phyloP scores from a whole-genome alignment of 1,139 yeast species.

The Hansenula lynferdii region DNA sequence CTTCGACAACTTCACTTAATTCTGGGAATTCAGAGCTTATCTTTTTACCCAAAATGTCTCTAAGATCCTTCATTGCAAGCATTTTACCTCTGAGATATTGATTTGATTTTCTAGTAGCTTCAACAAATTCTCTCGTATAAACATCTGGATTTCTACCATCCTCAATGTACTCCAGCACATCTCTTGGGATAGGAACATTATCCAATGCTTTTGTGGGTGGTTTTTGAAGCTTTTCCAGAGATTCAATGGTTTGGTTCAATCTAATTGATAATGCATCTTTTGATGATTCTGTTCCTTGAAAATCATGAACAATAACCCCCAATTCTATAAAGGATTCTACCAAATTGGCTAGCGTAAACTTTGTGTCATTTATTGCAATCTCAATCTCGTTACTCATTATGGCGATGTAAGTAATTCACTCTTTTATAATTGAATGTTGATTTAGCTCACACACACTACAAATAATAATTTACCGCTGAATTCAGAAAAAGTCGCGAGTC shows the following conservation, averaged over 20 bases:
- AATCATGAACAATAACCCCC: conserved; percentile 90
- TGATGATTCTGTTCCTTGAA: conserved; percentile 75
- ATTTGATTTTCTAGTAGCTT: conserved; percentile 82
- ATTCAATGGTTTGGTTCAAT: conserved; percentile 32
- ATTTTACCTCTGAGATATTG: conserved; percentile 85
- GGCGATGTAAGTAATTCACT: no score
- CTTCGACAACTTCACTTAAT: conserved; percentile 46
- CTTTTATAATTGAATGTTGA: no score
- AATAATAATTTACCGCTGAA: no score
- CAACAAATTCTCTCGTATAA: conserved; percentile 93
- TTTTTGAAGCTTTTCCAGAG: conserved; percentile 26
- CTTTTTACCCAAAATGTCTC: conserved; percentile 64
- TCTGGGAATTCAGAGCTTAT: conserved; percentile 77
- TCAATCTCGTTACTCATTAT: conserved; percentile 18
- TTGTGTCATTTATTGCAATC: conserved; percentile 41
- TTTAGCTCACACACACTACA: no score
- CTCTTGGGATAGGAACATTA: conserved; percentile 60
- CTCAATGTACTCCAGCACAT: conserved; percentile 80
- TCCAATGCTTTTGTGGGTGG: conserved; percentile 28
- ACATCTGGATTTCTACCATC: conserved; percentile 97
- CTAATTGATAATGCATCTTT: conserved; percentile 46
- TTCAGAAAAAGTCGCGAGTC: no score
- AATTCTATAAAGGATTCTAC: conserved; percentile 86
- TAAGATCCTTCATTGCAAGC: conserved; percentile 50
- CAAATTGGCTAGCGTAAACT: conserved; percentile 59